phyloP scores from a whole-genome alignment of 495 filamentous ascomycete species.

The Amniculicola lignicola region DNA sequence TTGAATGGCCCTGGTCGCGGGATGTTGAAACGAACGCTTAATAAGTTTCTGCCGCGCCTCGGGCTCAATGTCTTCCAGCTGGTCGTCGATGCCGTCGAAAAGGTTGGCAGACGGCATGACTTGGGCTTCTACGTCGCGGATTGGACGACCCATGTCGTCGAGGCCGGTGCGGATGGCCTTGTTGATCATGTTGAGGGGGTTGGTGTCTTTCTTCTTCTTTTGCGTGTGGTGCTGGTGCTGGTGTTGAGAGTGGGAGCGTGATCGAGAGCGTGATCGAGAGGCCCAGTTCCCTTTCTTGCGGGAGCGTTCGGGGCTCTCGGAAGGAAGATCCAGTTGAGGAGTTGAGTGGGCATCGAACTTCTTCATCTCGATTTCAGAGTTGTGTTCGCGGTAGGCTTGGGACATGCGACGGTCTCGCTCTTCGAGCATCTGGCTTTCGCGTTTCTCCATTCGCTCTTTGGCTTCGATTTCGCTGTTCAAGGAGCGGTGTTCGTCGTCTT shows the following conservation, averaged over 20 bases:
- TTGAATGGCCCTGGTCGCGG: conserved; percentile 76
- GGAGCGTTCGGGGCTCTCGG: conserved; percentile 9
- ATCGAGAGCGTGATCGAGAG: conserved; percentile 35
- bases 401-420: conserved; percentile 31
- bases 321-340: conserved; percentile 10
- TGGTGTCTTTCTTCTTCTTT: conserved; percentile 30
- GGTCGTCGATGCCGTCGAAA: conserved; percentile 82
- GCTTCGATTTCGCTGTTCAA: conserved; percentile 47
- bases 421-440: conserved; percentile 60
- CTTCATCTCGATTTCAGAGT: conserved; percentile 28
- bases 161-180: conserved; percentile 14
- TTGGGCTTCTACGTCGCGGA: conserved; percentile 64
- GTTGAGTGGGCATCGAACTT: conserved; percentile 25
- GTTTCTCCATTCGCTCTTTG: conserved; percentile 46
- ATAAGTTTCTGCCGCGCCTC: conserved; percentile 86
- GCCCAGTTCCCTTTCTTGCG: conserved; percentile 39
- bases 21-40: conserved; percentile 85
- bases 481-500: conserved; percentile 51
- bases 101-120: conserved; percentile 69
- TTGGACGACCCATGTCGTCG: conserved; percentile 22
- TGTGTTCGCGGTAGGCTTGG: conserved; percentile 1
- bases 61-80: conserved; percentile 90
- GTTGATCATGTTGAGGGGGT: conserved; percentile 21
- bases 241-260: conserved; percentile 1
- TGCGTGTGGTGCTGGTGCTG: conserved; percentile 5